phyloP scores from a whole-genome alignment of 2,329 filamentous ascomycete genomes.

The Fusarium pseudoanthophilum region DNA sequence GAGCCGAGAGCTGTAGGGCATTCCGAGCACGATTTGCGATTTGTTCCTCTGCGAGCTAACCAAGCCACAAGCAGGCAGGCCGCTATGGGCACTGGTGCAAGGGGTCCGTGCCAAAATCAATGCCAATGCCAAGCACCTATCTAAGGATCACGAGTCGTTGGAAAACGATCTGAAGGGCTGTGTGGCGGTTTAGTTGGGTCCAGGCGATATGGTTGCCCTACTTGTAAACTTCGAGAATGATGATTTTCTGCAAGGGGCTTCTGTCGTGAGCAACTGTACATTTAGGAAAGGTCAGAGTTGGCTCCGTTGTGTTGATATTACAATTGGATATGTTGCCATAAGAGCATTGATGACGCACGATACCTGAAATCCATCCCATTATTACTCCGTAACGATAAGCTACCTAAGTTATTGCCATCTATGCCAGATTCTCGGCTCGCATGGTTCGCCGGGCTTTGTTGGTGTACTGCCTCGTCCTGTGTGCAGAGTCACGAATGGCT shows the following conservation, averaged over 20 bases:
- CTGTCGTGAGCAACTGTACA: slow-evolving; percentile 11
- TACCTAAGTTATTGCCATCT: slow-evolving; percentile 11
- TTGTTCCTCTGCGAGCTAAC: slow-evolving; percentile 26
- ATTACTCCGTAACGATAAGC: slow-evolving; percentile 1
- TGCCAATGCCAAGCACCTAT: slow-evolving; percentile 3
- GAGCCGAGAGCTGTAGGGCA: slow-evolving; percentile 10
- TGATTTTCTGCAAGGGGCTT: slow-evolving; percentile 4
- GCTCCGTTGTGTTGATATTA: slow-evolving; percentile 11
- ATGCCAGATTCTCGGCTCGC: slow-evolving; percentile 22
- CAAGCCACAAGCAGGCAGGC: slow-evolving; percentile 19
- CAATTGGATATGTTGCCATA: neutral
- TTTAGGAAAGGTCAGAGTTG: neutral
- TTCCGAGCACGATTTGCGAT: slow-evolving; percentile 37
- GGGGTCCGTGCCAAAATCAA: slow-evolving; percentile 37
- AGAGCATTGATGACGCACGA: neutral
- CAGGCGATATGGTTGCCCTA: slow-evolving; percentile 25
- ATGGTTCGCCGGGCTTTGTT: slow-evolving; percentile 8
- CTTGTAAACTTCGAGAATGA: slow-evolving; percentile 35
- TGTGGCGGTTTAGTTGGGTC: slow-evolving; percentile 39
- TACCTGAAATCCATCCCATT: slow-evolving; percentile 10
- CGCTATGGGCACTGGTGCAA: slow-evolving; percentile 19
- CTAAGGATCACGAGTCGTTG: slow-evolving; percentile 22
- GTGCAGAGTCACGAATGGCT: slow-evolving; percentile 27
- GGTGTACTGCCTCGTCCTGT: slow-evolving; percentile 14
- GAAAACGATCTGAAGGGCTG: neutral